Evolutionary conservation across 2,329 filamentous ascomycete species (phyloP).

Genomic region (Teratosphaeria nubilosa): DNA sequence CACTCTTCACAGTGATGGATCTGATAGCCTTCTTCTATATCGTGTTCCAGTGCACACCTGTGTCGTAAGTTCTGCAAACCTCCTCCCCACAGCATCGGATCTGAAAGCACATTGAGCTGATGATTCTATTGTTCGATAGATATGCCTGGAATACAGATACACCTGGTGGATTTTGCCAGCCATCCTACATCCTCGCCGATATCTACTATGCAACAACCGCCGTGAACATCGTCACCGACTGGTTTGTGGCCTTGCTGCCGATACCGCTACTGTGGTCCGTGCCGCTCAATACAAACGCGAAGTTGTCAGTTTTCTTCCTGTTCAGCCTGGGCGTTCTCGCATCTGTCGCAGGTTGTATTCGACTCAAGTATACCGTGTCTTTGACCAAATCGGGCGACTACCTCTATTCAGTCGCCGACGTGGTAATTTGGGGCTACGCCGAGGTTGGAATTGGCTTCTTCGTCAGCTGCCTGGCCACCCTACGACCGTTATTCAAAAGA

Average conservation of each 20-base stretch:
- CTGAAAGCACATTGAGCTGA: not conserved
- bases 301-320: conserved; percentile 28
- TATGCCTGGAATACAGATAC: conserved; percentile 21
- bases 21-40: conserved; percentile 27
- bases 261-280: conserved; percentile 35
- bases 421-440: conserved; percentile 25
- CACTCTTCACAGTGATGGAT: conserved; percentile 22
- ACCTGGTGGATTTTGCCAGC: conserved; percentile 20
- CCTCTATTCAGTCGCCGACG: conserved; percentile 24
- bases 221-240: conserved; percentile 29
- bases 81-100: not conserved
- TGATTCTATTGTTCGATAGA: conserved; percentile 4
- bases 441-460: conserved; percentile 1
- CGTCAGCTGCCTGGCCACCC: not conserved
- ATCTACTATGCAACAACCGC: conserved; percentile 28
- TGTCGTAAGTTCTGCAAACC: conserved; percentile 5
- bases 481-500: not conserved
- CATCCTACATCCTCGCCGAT: conserved; percentile 17
- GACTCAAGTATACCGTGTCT: conserved; percentile 27
- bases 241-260: conserved; percentile 29
- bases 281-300: conserved; percentile 32
- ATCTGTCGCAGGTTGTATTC: conserved; percentile 24
- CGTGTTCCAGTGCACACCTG: conserved; percentile 27
- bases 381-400: conserved; percentile 25
- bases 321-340: conserved; percentile 28